Percentiles rank a stretch among this genome's conserved stretches.
phyloP scores from a whole-genome alignment of 176 grass and related monocot genomes.

The bread wheat (Triticum aestivum) region DNA sequence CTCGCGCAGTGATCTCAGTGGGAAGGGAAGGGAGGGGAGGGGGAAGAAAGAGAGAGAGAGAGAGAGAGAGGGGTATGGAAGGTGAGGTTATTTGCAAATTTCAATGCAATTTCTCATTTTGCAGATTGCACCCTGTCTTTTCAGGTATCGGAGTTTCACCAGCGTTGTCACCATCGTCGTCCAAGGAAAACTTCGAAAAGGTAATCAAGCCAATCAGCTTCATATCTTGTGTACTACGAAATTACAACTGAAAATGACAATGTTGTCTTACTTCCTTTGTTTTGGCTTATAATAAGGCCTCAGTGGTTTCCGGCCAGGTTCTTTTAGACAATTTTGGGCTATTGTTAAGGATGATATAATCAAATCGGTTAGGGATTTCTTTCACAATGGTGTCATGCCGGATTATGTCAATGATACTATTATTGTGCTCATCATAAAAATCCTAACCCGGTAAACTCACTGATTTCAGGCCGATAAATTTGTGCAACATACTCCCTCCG shows the following conservation, averaged over 20 bases:
- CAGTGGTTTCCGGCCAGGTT: too few relatives aligned
- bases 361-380: too few relatives aligned
- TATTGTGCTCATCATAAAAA: too few relatives aligned
- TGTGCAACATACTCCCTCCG: too few relatives aligned
- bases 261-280: neutral
- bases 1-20: conserved; percentile 36
- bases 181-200: neutral
- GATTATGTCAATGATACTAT: too few relatives aligned
- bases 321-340: too few relatives aligned
- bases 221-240: neutral
- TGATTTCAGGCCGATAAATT: too few relatives aligned
- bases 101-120: neutral
- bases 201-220: neutral
- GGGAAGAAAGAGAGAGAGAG: neutral
- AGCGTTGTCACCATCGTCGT: neutral
- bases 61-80: neutral
- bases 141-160: neutral
- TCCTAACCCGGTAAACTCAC: too few relatives aligned
- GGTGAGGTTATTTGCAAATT: conserved; percentile 20
- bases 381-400: too few relatives aligned
- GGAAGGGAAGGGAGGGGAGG: neutral
- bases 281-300: neutral
- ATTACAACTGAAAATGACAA: neutral
- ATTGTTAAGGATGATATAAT: too few relatives aligned
- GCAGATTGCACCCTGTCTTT: conserved; percentile 23